Base-by-base conservation (phyloP, 2,329 filamentous ascomycete species). In the Tothia fuscella region DNA sequence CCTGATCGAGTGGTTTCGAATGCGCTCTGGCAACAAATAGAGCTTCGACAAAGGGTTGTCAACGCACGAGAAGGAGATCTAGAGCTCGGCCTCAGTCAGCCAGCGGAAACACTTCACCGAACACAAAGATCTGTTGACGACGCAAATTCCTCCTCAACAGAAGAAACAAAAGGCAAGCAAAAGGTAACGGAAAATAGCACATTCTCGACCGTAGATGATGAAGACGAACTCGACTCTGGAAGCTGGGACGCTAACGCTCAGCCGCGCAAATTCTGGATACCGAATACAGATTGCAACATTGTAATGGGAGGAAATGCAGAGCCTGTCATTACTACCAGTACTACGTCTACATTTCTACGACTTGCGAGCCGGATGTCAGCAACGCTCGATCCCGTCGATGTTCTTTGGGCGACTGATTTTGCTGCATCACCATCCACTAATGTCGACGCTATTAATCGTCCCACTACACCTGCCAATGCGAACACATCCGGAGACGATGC, bases 201-300 rank as follows among this genome's bases (percentile, higher is more conserved):
- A 10, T 17, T 32, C 1, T 28, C 31, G 38, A 24, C 22, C 16
- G 38, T 13, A n/a, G 30, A 44, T 36, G 52, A 60, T 9, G 55
- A 59, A 2, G 51, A 52, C 5, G 57, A 64, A 2, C 56, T 64
- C 26, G 60, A 65, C 14, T 70, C 68, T 5, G 67, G 65, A 7
- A 69, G 65, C 38, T 73, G 70, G 69, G 69, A 72, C 48, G 63
- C 63, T 2, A 72, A 71, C 45, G 68, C 64, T 19, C 67, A 63
- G 45, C 67, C 70, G 10, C 64, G 70, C 17, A 74, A 73, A 41
- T 74, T 73, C 54, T 74, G 70, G 70, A 73, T 74, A 29, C 71
- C 71, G 3, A 66, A 60, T 40, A 63, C 63, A 16, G 71, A 74
- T 48, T 71, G 70, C 51, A 74, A 71, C 44, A 71, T 70, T 26